Evolutionary conservation across 208 protist species (phyloP), one percentile per base, ranked within the genome.

Genomic region (Entamoeba moshkovskii): DNA sequence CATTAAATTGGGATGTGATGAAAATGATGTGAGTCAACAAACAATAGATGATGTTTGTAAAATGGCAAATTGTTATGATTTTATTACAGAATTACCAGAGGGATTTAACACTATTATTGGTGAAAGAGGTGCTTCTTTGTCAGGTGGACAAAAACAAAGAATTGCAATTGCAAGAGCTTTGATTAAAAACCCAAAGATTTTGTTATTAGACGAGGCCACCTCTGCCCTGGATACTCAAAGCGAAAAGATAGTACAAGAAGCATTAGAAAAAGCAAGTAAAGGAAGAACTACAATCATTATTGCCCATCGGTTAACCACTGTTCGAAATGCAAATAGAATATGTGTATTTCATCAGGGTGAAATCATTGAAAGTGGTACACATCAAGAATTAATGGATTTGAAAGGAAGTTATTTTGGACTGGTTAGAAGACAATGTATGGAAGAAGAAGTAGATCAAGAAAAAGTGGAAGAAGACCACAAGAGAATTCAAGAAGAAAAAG

Each of bases 201-300:
- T 98, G 25, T 96, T 98, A 42, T 95, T 98, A 29, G 98, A 98
- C 96, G 97, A 98, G 95, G 97, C 97, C 3, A 98, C 97, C 1
- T 97, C 95, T 0, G 97, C 97, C 33, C 96, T 98, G 2, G 97
- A 98, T 94, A 96, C 96, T 85, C 96, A 97, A 96, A 97, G 96
- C 59, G 97, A 98, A 96, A 94, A 97, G 49, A 96, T 97, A 18
- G 97, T 97, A 98, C 46, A 97, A 96, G 33, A 94, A 44, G 97
- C 97, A 46, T 93, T 98, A 2, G 95, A 97, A 46, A 92, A 93
- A 91, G 94, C 98, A 33, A 97, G 98, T 95, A 33, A 94, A 42
- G 95, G 93, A 16, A 97, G 96, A 92, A 98, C 97, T 29, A 97
- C 97, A 29, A 96, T 98, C 52, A 96, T 98, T 45, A 98, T 98